These are phyloP conservation scores for Phialocephala sp. DNA, from an alignment of 2,329 filamentous ascomycete genomes.

Conservation along the genomic window DNA sequence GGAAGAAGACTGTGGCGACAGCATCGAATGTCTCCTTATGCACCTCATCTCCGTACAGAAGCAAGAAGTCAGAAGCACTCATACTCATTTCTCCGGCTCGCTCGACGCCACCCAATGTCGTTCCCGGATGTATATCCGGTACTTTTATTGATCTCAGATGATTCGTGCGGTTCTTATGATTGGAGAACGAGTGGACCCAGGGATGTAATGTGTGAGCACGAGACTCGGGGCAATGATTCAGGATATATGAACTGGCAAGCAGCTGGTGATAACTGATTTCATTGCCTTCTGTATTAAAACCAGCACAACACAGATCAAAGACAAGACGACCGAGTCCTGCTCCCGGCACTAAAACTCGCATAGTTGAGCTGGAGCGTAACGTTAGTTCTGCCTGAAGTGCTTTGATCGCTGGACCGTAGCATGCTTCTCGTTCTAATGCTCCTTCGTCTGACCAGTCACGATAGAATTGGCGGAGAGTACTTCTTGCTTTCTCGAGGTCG, in stretches of 20 bases:
- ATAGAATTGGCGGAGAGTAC: constrained; percentile 91
- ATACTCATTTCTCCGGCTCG: constrained; percentile 78
- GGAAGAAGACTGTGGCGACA: constrained; percentile 91
- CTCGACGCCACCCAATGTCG: constrained; percentile 50
- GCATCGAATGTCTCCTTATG: constrained; percentile 74
- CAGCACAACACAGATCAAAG: constrained; percentile 78
- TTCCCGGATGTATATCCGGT: constrained; percentile 79
- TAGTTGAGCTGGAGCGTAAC: constrained; percentile 28
- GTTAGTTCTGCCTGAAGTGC: constrained; percentile 62
- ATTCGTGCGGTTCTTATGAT: constrained; percentile 73
- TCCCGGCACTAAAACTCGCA: constrained; percentile 79
- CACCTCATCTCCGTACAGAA: constrained; percentile 73
- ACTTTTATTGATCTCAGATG: constrained; percentile 77
- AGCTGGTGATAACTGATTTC: constrained; percentile 97
- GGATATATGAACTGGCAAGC: constrained; percentile 79
- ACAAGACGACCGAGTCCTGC: constrained; percentile 88
- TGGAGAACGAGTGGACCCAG: constrained; percentile 88
- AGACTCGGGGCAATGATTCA: constrained; percentile 67
- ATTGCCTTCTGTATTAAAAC: constrained; percentile 84
- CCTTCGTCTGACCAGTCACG: constrained; percentile 92
- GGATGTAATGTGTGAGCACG: constrained; percentile 78
- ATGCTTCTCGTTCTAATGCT: constrained; percentile 72
- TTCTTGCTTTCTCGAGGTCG: constrained; percentile 90
- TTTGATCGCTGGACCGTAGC: constrained; percentile 74
- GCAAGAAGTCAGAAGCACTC: constrained; percentile 90